Evolutionary conservation across 2,329 filamentous ascomycete genomes (phyloP), one percentile per base, ranked within the genome.

Genomic region (Cladosporium velox): DNA sequence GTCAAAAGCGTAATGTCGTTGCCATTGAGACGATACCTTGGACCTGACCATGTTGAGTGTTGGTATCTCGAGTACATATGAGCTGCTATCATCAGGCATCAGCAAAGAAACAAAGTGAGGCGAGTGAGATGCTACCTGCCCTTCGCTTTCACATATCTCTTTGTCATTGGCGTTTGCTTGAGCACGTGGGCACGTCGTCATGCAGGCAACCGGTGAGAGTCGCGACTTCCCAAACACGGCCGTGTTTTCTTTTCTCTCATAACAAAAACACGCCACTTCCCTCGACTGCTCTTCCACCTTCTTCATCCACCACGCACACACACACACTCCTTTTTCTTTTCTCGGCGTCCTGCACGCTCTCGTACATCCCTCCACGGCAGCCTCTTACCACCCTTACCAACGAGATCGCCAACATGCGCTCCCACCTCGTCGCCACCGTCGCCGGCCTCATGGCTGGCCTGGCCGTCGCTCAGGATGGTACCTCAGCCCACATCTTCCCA

Each of bases 211-310:
- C 59, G 52, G 10, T n/a, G 30, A 55, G 30, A 55, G 52, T 55
- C 52, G 59, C 24, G 59, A 61, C 59, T 61, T 52, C 44, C 26
- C 32, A 60, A 61, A 26, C 59, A 49, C 59, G 14, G 44, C 30
- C 3, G 47, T 32, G 59, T 52, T 12, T 14, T 21, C n/a, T 30
- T 21, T 47, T 52, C 30, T 15, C 30, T 30, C 30, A 35, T 6
- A 52, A 34, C 34, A 51, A 55, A 21, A 63, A 24, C 21, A 44
- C 49, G 12, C 60, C 60, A 55, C 60, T 18, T 34, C 10, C 55
- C 35, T 64, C 49, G 7, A 18, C 34, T 26, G 24, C 51, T 49
- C 61, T 52, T 57, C 15, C 61, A 34, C 60, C 34, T 32, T 62
- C 34, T 32, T 62, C 59, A 62, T 58, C 54, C 30, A 6, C 28